phyloP scores from a whole-genome alignment of 495 filamentous ascomycete genomes.

The Hypomontagnella submonticulosa region DNA sequence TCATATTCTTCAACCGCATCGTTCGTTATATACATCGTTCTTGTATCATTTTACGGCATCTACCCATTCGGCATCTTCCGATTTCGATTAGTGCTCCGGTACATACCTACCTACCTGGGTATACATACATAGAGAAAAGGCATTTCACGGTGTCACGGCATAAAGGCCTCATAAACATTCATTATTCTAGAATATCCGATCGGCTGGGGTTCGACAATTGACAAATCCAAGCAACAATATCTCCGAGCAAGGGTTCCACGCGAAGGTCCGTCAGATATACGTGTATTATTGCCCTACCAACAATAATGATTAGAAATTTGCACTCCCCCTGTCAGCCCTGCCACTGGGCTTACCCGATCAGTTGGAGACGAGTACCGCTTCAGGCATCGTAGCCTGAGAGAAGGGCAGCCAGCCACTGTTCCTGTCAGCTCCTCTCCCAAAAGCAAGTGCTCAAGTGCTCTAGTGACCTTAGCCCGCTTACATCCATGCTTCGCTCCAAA shows the following conservation, averaged over 20 bases:
- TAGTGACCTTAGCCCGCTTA: constrained; percentile 35
- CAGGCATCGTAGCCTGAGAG: constrained; percentile 27
- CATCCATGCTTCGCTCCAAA: constrained; percentile 36
- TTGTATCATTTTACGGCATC: constrained; percentile 15
- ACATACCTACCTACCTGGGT: no score
- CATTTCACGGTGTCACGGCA: constrained; percentile 23
- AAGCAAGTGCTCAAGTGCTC: constrained; percentile 34
- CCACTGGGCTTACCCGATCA: constrained; percentile 31
- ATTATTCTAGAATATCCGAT: constrained; percentile 41
- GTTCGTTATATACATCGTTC: constrained; percentile 9
- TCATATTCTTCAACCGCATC: constrained; percentile 19
- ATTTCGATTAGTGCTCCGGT: constrained; percentile 6
- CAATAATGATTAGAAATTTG: constrained; percentile 19
- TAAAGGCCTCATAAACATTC: constrained; percentile 34
- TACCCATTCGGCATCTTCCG: constrained; percentile 34
- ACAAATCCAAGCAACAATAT: constrained; percentile 31
- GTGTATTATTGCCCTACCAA: constrained; percentile 20
- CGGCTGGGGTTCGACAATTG: constrained; percentile 30
- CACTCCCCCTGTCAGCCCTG: constrained; percentile 39
- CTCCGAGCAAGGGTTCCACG: constrained; percentile 41
- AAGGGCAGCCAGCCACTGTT: constrained; percentile 40
- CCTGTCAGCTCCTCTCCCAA: constrained; percentile 37
- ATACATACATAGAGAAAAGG: constrained; percentile 1
- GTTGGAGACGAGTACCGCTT: constrained; percentile 24
- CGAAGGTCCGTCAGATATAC: constrained; percentile 43